These are phyloP conservation scores for Gnetum montanum DNA, from an alignment of 75 land plant species.

Conservation along the genomic window DNA sequence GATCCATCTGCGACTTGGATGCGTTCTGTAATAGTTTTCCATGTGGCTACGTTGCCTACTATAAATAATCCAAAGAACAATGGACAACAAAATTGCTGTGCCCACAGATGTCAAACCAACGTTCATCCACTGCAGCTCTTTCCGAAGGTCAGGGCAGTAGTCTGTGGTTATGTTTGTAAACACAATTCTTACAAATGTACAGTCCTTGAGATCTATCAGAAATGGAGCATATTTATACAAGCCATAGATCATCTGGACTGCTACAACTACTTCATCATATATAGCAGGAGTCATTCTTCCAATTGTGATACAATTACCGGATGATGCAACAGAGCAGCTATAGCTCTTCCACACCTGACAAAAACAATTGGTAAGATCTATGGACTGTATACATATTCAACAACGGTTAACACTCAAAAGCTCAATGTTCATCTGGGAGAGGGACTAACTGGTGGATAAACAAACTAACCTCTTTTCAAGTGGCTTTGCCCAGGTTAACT, in stretches of 20 bases:
- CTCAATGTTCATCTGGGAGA: too few relatives aligned
- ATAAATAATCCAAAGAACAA: slow-evolving; percentile 63
- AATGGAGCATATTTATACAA: slow-evolving; percentile 60
- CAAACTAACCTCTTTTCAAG: too few relatives aligned
- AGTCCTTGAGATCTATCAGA: slow-evolving; percentile 57
- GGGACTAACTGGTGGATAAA: too few relatives aligned
- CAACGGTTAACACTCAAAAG: too few relatives aligned
- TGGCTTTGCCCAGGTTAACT: too few relatives aligned
- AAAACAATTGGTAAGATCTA: background rate
- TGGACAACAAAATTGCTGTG: slow-evolving; percentile 61
- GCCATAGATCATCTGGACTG: slow-evolving; percentile 55
- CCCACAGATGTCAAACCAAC: slow-evolving; percentile 61
- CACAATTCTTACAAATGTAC: slow-evolving; percentile 63
- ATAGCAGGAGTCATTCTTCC: slow-evolving; percentile 59
- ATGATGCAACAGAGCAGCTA: slow-evolving; percentile 33
- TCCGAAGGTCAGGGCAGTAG: slow-evolving; percentile 51
- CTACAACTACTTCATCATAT: slow-evolving; percentile 43
- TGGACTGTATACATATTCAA: too few relatives aligned
- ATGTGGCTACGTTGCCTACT: slow-evolving; percentile 57
- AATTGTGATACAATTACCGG: slow-evolving; percentile 25
- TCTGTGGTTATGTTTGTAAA: slow-evolving; percentile 36
- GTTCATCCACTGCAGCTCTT: slow-evolving; percentile 39
- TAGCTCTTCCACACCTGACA: slow-evolving; percentile 66
- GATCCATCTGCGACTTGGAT: too few relatives aligned
- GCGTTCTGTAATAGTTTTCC: slow-evolving; percentile 45